Conservation (phyloP, 1,284 basidiomycete genomes). For the Rhodotorula glutinis region DNA sequence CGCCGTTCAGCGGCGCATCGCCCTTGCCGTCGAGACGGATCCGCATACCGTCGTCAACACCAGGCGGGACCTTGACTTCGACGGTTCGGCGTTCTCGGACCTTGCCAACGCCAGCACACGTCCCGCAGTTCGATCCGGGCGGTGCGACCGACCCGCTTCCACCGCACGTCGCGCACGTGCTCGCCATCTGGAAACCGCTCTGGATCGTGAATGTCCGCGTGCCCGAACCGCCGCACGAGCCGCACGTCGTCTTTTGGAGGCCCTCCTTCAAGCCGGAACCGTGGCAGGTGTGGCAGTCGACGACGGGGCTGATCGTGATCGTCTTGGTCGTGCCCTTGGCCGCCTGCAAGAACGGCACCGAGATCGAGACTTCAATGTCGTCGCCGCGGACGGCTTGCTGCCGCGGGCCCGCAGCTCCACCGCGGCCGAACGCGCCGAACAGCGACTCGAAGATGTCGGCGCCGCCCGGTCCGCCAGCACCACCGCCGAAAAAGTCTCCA, state of each 20-base stretch:
- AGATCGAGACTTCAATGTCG: conserved; percentile 76
- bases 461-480: conserved; percentile 53
- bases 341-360: conserved; percentile 84
- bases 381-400: conserved; percentile 60
- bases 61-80: conserved; percentile 80
- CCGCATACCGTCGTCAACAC: conserved; percentile 95
- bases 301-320: conserved; percentile 75
- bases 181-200: conserved; percentile 95
- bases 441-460: conserved; percentile 81
- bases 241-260: conserved; percentile 76
- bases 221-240: conserved; percentile 79
- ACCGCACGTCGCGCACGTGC: conserved; percentile 78
- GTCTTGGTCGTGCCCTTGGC: conserved; percentile 82
- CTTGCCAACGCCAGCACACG: conserved; percentile 83
- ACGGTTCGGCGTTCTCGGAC: conserved; percentile 76
- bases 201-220: conserved; percentile 87
- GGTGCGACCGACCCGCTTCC: conserved; percentile 82
- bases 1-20: conserved; percentile 71
- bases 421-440: conserved; percentile 59
- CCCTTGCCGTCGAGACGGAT: conserved; percentile 80
- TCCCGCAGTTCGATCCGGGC: conserved; percentile 70
- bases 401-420: conserved; percentile 31
- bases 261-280: conserved; percentile 85
- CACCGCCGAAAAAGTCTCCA: conserved; percentile 62
- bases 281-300: conserved; percentile 78